Base-by-base conservation (phyloP, 495 filamentous ascomycete genomes). In the Sabuloglossum arenarium region DNA sequence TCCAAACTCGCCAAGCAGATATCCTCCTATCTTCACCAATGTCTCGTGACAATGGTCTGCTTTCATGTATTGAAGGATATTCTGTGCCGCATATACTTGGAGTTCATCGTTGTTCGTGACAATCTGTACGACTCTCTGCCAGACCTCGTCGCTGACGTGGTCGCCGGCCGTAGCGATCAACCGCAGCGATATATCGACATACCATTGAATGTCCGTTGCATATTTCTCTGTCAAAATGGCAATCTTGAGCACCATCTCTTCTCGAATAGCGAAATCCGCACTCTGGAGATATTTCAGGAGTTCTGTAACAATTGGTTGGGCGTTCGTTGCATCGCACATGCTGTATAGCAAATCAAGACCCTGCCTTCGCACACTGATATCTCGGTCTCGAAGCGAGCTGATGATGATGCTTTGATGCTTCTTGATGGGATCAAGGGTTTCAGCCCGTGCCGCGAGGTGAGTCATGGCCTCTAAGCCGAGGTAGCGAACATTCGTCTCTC, bases 171-270 rank as follows among this genome's bases (percentile, higher is more conserved):
- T 85, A 27, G 93, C 88, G 56, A 99, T 85, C 28, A 99, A 78
- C 53, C 90, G 85, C 60, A 99, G 71, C 3, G 91, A 94, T 58
- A 96, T 94, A 65, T 99, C 88, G 56, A 99, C 93, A 70, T 99
- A 99, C 93, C 93, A 99, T 66, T 95, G 88, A 16, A 94, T 84
- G 64, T 99, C 89, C 0, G 89, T 95, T 24, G 93, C 93, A 64
- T 97, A 99, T 66, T 97, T 97, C 67, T 99, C 93, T 1, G 93
- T 94, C 55, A 99, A 66, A 62, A 99, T 97, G 32, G 93, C 93
- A 64, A 99, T 93, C 70, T 99, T 99, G 54, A 99, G 70, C 9
- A 96, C 93, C 93, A 99, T 97, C 67, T 99, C 93, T 68, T 99
- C 93, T 53, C 93, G 78, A 60, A 99, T 95, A 1, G 88, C 88